phyloP scores from a whole-genome alignment of 2,329 filamentous ascomycete genomes.

The Rutstroemia sydowiana region DNA sequence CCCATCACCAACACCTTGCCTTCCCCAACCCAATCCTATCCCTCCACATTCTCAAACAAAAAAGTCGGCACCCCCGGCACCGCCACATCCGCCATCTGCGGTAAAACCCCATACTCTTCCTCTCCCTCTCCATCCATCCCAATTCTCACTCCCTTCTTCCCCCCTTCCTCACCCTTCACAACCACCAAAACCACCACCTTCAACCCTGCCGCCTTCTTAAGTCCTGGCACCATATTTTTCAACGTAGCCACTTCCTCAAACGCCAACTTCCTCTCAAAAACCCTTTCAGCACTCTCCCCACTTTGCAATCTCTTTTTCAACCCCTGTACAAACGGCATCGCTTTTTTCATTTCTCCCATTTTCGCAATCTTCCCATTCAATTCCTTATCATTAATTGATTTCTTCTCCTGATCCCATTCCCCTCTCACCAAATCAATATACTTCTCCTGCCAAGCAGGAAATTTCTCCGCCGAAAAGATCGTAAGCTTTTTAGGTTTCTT shows the following conservation, averaged over 20 bases:
- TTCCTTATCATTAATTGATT: slow-evolving; percentile 70
- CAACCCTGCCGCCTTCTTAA: slow-evolving; percentile 70
- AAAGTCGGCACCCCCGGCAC: slow-evolving; percentile 79
- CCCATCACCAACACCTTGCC: background rate
- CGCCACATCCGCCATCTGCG: slow-evolving; percentile 60
- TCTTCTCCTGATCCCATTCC: slow-evolving; percentile 54
- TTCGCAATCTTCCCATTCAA: slow-evolving; percentile 74
- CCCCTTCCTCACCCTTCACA: slow-evolving; percentile 61
- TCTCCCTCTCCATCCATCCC: slow-evolving; percentile 46
- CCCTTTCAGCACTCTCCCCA: slow-evolving; percentile 57
- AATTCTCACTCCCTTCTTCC: slow-evolving; percentile 53
- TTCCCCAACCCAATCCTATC: background rate
- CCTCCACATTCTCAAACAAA: slow-evolving; percentile 69
- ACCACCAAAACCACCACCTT: slow-evolving; percentile 64
- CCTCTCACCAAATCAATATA: slow-evolving; percentile 75
- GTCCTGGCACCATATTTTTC: slow-evolving; percentile 66
- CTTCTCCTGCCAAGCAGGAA: slow-evolving; percentile 86
- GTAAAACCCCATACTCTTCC: slow-evolving; percentile 50
- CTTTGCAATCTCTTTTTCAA: slow-evolving; percentile 76
- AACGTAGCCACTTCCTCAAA: slow-evolving; percentile 81
- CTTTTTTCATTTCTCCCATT: slow-evolving; percentile 88
- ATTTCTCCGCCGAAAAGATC: slow-evolving; percentile 72
- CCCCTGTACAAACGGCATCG: slow-evolving; percentile 89
- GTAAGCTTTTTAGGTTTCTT: slow-evolving; percentile 88
- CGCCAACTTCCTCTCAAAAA: slow-evolving; percentile 75